Evolutionary conservation across 345 rosid genomes (phyloP), one percentile per base, ranked within the genome.

Genomic region (Excoecaria cochinchinensis): DNA sequence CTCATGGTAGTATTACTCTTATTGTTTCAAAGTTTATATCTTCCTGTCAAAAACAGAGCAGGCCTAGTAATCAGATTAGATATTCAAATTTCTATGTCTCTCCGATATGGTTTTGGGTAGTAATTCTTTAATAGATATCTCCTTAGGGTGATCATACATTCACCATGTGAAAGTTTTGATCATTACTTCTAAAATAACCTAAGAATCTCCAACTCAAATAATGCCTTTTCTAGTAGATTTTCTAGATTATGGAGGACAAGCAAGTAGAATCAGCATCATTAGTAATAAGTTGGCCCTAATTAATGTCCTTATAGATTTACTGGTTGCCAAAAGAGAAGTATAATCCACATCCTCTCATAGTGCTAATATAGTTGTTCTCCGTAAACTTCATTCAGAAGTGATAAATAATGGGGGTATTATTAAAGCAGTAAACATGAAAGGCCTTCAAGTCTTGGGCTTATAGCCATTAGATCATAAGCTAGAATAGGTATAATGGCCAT

Each of bases 1-100:
- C 65, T 91, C 96, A 74, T 91, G 96, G 93, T 91, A 84, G 4
- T 48, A 25, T 12, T 75, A 67, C 65, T 42, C 50, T 75, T 64
- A 46, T 5, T 74, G 12, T 73, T 64, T 6, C 31, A 21, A 48
- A n/a, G n/a, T n/a, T n/a, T n/a, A n/a, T n/a, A n/a, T n/a, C n/a
- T n/a, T n/a, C n/a, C n/a, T n/a, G n/a, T 62, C 14, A 40, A 16
- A 74, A 67, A 59, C 12, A 15, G 40, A 11, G 24, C 22, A 15
- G 3, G 22, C 7, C 60, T 55, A 25, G 17, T 25, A 51, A 10
- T 51, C 38, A 52, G 39, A 47, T 14, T 24, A 25, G 53, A 48
- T 38, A 48, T 50, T 6, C 8, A 15, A 22, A 25, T 2, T 16
- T 48, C 21, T 6, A 15, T 48, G 48, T 69, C 22, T 59, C n/a